phyloP scores from a whole-genome alignment of 2,329 filamentous ascomycete genomes.

The Amesomyces nigricolor region DNA sequence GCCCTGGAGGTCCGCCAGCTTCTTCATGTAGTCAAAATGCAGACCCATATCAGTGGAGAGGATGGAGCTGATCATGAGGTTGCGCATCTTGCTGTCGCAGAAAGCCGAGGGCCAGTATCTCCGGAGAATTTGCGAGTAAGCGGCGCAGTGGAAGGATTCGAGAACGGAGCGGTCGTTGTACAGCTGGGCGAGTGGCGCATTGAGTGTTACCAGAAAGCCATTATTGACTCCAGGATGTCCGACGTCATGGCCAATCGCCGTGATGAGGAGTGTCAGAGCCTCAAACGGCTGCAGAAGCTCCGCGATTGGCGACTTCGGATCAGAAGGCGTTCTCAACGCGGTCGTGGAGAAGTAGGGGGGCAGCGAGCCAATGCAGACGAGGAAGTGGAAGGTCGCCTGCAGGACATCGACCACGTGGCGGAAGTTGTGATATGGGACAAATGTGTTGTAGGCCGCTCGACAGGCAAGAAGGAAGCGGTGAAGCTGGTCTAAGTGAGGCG shows the following conservation, averaged over 20 bases:
- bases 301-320: constrained; percentile 59
- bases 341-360: constrained; percentile 55
- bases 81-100: constrained; percentile 71
- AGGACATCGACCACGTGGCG: constrained; percentile 94
- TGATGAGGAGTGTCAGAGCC: constrained; percentile 80
- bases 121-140: constrained; percentile 91
- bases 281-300: constrained; percentile 78
- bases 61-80: constrained; percentile 95
- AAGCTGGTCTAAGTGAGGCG: constrained; percentile 59
- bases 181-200: constrained; percentile 85
- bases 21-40: constrained; percentile 95
- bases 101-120: constrained; percentile 86
- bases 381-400: constrained; percentile 86
- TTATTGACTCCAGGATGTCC: constrained; percentile 98
- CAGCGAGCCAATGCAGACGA: constrained; percentile 71
- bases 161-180: constrained; percentile 97
- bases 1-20: constrained; percentile 72
- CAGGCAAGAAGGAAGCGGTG: constrained; percentile 82
- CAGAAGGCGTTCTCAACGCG: constrained; percentile 22
- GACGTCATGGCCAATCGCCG: constrained; percentile 96
- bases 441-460: constrained; percentile 89
- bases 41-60: constrained; percentile 95
- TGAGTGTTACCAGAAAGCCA: constrained; percentile 85
- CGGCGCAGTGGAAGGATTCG: constrained; percentile 95
- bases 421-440: constrained; percentile 97